Conservation (phyloP, 352 stramenopile species). For the Phytophthora chlamydospora region DNA sequence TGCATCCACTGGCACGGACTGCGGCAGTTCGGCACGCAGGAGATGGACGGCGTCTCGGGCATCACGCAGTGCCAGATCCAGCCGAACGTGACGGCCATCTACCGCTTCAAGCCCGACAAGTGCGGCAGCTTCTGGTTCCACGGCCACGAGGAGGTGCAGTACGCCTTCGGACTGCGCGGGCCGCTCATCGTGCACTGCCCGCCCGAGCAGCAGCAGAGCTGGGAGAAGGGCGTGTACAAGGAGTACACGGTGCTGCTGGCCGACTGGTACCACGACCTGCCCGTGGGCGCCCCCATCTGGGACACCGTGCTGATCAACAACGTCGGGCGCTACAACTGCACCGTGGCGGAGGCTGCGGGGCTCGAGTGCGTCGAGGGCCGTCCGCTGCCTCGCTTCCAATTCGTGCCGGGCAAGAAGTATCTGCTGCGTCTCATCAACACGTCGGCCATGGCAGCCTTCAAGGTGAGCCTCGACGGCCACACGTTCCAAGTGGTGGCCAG, state of each 20-base stretch:
- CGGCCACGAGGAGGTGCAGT: conserved; percentile 51
- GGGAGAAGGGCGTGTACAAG: conserved; percentile 43
- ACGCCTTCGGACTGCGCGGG: conserved; percentile 48
- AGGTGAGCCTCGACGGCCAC: conserved; percentile 52
- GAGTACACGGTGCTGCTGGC: conserved; percentile 45
- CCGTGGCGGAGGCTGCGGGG: conserved; percentile 24
- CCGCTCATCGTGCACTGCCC: conserved; percentile 47
- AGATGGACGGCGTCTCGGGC: conserved; percentile 53
- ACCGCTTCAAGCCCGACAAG: conserved; percentile 48
- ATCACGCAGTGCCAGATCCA: conserved; percentile 58
- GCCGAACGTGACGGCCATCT: conserved; percentile 42
- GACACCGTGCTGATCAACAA: conserved; percentile 56
- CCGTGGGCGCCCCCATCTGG: conserved; percentile 41
- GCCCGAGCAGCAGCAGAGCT: conserved; percentile 22
- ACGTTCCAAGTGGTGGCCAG: conserved; percentile 9
- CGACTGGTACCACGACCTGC: conserved; percentile 56
- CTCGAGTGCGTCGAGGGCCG: conserved; percentile 30
- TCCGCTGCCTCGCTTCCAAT: conserved; percentile 36
- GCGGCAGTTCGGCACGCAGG: conserved; percentile 42
- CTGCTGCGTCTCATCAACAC: conserved; percentile 51
- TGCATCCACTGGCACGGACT: conserved; percentile 59
- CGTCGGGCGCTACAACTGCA: conserved; percentile 48
- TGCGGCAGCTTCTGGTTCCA: conserved; percentile 56
- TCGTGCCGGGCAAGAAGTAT: conserved; percentile 43
- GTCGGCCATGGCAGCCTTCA: conserved; percentile 47